Base-by-base conservation (phyloP, 2,329 filamentous ascomycete species). In the Coniochaeta ligniaria region DNA sequence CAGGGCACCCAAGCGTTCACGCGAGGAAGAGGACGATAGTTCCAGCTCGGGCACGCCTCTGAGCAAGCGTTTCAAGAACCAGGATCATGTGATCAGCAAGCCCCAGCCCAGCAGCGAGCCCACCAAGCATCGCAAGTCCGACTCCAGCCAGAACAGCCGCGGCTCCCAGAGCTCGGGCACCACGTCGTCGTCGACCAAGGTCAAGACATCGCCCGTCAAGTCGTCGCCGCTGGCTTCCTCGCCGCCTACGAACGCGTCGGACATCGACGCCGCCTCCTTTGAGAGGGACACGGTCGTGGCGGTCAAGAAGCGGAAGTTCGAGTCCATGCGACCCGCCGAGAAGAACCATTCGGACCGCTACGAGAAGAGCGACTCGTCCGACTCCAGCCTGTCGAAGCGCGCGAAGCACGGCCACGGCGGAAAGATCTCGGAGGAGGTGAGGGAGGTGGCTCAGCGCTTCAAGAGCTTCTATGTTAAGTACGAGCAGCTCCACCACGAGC, bases 191-290 rank as follows among this genome's bases (percentile, higher is more conserved):
- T 59, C 74, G 65, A 72, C 68, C 66, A 81, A 78, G 69, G 76
- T 73, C 68, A 83, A 83, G 71, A 76, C 79, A 63, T 86, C 80
- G 0, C 86, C 83, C 7, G 84, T 83, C 0, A 76, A 88, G 69
- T 87, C 85, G 2, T 88, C 85, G 11, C 85, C 85, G 4, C 74
- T 88, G 20, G 84, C 84, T n/a, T 84, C 84, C 1, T 87, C 85
- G 7, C 84, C 85, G 14, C 85, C 85, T 0, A 87, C 85, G 8
- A 88, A 87, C 63, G 85, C 84, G 1, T 87, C 84, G 1, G 85
- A 88, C 61, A 72, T 87, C 41, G 84, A 86, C 33, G 60, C 36
- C 75, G 66, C 70, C 73, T 62, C 70, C 73, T 62, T 68, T 70
- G 35, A 67, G 65, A 54, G 50, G n/a, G 28, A 54, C 36, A 52